Conservation (phyloP, 129 eudicot species). For the Centaurea solstitialis region DNA sequence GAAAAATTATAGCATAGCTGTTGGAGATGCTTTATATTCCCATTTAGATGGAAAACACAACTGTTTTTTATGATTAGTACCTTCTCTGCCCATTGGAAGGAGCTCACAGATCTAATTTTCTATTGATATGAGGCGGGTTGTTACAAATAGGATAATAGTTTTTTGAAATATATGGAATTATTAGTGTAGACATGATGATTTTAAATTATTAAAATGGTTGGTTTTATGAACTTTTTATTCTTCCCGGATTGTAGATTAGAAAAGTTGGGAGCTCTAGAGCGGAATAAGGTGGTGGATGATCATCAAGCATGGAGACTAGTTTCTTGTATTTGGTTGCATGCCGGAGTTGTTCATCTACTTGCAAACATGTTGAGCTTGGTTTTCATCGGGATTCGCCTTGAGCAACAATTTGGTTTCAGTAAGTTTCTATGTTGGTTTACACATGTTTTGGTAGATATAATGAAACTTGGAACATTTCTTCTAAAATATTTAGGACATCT, state of each 20-base stretch:
- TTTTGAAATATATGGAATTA: neutral
- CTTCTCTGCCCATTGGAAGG: conserved; percentile 12
- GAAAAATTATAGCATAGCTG: too few relatives aligned
- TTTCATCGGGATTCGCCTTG: conserved; percentile 93
- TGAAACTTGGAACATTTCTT: neutral
- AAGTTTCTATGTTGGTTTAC: conserved; percentile 8
- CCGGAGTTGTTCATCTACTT: conserved; percentile 89
- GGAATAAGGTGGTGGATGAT: conserved; percentile 73
- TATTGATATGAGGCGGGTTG: neutral
- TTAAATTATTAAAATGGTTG: neutral
- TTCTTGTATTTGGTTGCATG: conserved; percentile 85
- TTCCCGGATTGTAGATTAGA: conserved; percentile 47
- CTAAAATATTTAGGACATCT: too few relatives aligned
- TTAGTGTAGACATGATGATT: neutral
- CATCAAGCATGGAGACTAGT: conserved; percentile 92
- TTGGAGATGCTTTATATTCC: neutral
- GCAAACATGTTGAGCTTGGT: conserved; percentile 94
- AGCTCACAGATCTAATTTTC: neutral
- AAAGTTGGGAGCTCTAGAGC: conserved; percentile 83
- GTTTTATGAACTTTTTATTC: neutral
- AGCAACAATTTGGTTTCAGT: conserved; percentile 95
- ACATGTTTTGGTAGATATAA: neutral
- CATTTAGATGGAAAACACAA: neutral
- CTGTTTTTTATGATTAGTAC: neutral
- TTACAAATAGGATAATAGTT: neutral